A percentile compares a stretch with the other conserved stretches of the same genome.
Conservation (phyloP, 2,329 filamentous ascomycete species). For the Xylariaceae sp. region DNA sequence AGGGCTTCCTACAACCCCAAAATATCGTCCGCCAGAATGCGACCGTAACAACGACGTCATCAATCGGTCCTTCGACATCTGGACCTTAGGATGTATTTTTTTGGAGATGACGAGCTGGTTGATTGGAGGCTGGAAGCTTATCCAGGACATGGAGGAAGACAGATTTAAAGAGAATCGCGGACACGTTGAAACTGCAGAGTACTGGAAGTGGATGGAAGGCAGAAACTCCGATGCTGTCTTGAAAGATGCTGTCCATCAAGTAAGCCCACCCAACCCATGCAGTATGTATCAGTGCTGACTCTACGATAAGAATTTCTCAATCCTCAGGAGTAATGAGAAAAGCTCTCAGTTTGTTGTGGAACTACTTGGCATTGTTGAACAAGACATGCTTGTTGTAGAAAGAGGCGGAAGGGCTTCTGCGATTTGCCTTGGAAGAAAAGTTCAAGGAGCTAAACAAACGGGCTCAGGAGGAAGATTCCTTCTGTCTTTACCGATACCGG, state of each 20-base stretch:
- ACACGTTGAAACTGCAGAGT: background rate
- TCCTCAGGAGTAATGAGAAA: too few relatives aligned
- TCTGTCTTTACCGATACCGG: background rate
- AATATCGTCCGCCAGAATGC: conserved; percentile 4
- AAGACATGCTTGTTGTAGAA: conserved; percentile 4
- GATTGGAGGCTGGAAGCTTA: background rate
- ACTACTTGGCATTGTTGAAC: conserved; percentile 8
- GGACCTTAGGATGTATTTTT: conserved; percentile 5
- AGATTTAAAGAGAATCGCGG: background rate
- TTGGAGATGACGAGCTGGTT: conserved; percentile 2
- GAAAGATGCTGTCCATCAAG: conserved; percentile 1
- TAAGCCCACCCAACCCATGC: background rate
- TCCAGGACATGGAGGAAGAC: background rate
- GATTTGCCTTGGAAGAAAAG: background rate
- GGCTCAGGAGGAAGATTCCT: background rate
- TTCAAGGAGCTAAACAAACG: background rate
- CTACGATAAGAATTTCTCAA: too few relatives aligned
- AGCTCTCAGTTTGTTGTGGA: conserved; percentile 5
- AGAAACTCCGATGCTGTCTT: background rate
- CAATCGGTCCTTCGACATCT: conserved; percentile 7
- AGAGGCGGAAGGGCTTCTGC: conserved; percentile 2
- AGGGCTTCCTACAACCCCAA: background rate
- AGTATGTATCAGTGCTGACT: too few relatives aligned
- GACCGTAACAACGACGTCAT: background rate
- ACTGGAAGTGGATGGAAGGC: conserved; percentile 10